These are phyloP conservation scores for Cyclotella baltica DNA, from an alignment of 108 stramenopile genomes.

Conservation along the genomic window DNA sequence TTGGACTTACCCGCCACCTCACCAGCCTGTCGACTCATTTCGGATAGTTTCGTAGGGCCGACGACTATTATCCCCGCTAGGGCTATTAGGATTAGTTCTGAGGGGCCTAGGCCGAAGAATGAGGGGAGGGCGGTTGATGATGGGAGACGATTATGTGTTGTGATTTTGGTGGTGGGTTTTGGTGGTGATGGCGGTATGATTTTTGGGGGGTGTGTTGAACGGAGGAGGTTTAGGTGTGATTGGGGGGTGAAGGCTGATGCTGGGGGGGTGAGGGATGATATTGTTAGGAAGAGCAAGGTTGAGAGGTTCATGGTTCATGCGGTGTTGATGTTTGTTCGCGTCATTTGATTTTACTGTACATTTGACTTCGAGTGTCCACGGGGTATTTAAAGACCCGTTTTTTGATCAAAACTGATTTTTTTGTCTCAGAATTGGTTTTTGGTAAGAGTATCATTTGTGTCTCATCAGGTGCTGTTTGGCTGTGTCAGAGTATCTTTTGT, in stretches of 20 bases:
- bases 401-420: too few species aligned
- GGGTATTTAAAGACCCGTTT: too few species aligned
- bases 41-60: slow-evolving; percentile 74
- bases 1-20: slow-evolving; percentile 70
- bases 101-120: slow-evolving; percentile 81
- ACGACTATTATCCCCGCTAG: slow-evolving; percentile 68
- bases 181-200: neutral
- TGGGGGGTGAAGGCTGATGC: neutral
- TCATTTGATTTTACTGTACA: too few species aligned
- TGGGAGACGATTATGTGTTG: neutral
- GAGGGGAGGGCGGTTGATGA: slow-evolving; percentile 32
- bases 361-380: too few species aligned
- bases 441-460: too few species aligned
- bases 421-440: too few species aligned
- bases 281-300: neutral
- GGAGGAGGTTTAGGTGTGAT: neutral
- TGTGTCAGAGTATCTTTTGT: too few species aligned
- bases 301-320: neutral
- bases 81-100: slow-evolving; percentile 76
- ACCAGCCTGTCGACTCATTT: slow-evolving; percentile 63
- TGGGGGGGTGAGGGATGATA: neutral
- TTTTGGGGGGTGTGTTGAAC: neutral
- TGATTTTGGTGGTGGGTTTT: neutral
- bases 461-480: too few species aligned
- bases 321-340: too few species aligned